Conservation (phyloP, 148 eudicot species). For the Mesembryanthemum crystallinum region DNA sequence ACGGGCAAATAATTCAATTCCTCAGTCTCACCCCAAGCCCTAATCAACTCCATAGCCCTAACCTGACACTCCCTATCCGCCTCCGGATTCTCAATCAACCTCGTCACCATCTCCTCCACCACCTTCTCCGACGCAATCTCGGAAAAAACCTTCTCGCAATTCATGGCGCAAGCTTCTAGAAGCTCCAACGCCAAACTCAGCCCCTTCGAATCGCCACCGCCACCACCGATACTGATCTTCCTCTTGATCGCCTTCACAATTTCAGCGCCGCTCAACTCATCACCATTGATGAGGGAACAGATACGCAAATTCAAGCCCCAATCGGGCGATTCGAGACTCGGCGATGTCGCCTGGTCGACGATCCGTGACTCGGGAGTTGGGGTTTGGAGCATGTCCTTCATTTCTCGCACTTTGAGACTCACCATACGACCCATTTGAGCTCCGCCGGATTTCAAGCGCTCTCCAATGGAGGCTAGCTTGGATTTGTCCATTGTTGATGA, state of each 20-base stretch:
- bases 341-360: conserved; percentile 79
- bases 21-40: conserved; percentile 86
- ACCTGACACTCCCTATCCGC: conserved; percentile 47
- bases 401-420: conserved; percentile 55
- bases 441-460: conserved; percentile 61
- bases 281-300: conserved; percentile 57
- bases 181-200: conserved; percentile 62
- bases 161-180: conserved; percentile 67
- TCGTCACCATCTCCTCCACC: conserved; percentile 77
- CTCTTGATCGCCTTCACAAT: conserved; percentile 63
- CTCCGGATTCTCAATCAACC: conserved; percentile 52
- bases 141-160: conserved; percentile 91
- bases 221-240: conserved; percentile 40
- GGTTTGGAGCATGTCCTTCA: conserved; percentile 50
- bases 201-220: conserved; percentile 28
- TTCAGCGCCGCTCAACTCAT: conserved; percentile 61
- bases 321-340: conserved; percentile 57
- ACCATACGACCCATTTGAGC: conserved; percentile 64
- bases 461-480: conserved; percentile 65
- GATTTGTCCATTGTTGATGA: conserved; percentile 64
- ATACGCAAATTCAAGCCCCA: conserved; percentile 85
- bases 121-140: conserved; percentile 92
- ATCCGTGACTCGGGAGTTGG: conserved; percentile 80
- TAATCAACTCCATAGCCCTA: conserved; percentile 70
- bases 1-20: conserved; percentile 88